A percentile compares a stretch with the other conserved stretches of the same genome.
These are phyloP conservation scores for Fusarium hainanense DNA, from an alignment of 2,329 filamentous ascomycete species.

Conservation along the genomic window DNA sequence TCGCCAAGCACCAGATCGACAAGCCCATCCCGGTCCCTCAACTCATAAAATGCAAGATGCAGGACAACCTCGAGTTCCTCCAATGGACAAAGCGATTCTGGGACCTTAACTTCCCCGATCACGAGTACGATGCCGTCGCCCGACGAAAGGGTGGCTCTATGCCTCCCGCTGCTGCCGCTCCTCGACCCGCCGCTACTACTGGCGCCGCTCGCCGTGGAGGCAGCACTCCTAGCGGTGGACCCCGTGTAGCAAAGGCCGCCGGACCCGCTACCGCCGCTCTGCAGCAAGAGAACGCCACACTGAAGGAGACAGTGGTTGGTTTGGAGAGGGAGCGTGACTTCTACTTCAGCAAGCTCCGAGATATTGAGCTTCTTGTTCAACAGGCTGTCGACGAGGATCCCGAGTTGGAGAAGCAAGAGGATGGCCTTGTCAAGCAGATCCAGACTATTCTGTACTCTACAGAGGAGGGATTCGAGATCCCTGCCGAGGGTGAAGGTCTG, in stretches of 20 bases:
- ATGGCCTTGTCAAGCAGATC: conserved; percentile 92
- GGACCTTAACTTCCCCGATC: conserved; percentile 97
- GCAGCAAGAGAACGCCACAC: conserved; percentile 83
- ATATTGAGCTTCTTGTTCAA: conserved; percentile 95
- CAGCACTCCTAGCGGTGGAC: conserved; percentile 69
- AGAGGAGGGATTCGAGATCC: conserved; percentile 92
- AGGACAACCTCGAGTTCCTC: conserved; percentile 98
- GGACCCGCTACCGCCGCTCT: conserved; percentile 76
- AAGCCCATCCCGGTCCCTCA: conserved; percentile 88
- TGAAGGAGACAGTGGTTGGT: conserved; percentile 95
- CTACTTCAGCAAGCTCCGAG: conserved; percentile 98
- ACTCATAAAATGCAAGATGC: conserved; percentile 99
- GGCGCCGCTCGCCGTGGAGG: conserved; percentile 67
- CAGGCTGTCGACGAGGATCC: conserved; percentile 92
- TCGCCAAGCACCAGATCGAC: conserved; percentile 87
- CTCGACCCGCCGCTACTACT: conserved; percentile 61
- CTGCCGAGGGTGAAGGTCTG: conserved; percentile 76
- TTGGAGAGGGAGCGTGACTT: conserved; percentile 97
- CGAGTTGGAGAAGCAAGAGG: conserved; percentile 92
- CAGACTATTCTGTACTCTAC: conserved; percentile 98
- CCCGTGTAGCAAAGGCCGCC: conserved; percentile 59
- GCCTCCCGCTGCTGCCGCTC: conserved; percentile 61
- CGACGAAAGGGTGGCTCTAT: conserved; percentile 83
- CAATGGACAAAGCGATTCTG: conserved; percentile 98
- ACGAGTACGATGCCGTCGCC: conserved; percentile 91